Evolutionary conservation across 345 rosid species (phyloP).

Genomic region (Citrus trifoliata): DNA sequence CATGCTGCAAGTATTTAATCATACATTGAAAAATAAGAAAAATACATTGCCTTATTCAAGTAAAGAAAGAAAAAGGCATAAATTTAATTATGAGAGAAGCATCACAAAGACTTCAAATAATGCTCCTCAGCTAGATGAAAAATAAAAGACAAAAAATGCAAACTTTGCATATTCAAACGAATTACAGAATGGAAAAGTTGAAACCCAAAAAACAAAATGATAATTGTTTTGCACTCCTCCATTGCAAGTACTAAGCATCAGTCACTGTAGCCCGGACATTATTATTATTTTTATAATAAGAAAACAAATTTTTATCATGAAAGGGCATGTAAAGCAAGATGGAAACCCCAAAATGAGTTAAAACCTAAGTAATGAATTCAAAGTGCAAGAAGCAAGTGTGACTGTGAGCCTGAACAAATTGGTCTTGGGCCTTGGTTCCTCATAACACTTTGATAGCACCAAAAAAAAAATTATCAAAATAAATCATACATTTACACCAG

Average conservation of each 20-base stretch:
- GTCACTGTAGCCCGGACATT: not conserved
- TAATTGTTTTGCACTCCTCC: not conserved
- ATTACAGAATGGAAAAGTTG: not conserved
- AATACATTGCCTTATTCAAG: not conserved
- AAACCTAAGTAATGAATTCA: not conserved
- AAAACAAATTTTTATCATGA: not conserved
- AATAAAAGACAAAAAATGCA: not conserved
- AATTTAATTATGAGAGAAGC: not conserved
- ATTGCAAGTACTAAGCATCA: not conserved
- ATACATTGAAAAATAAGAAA: not conserved
- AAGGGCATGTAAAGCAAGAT: not conserved
- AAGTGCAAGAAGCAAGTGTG: not conserved
- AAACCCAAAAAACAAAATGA: not conserved
- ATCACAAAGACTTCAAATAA: not conserved
- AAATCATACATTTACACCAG: conserved; percentile 33
- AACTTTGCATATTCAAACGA: not conserved
- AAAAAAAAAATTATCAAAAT: conserved; percentile 10
- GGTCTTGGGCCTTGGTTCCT: not conserved
- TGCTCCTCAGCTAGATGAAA: not conserved
- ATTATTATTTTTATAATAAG: not conserved
- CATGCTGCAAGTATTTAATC: conserved; percentile 22
- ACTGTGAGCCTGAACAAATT: not conserved
- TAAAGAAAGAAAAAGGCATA: not conserved
- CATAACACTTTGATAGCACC: not conserved
- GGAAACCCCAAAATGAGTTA: not conserved